Percentiles rank a stretch among this genome's conserved stretches.
Evolutionary conservation across 345 rosid genomes (phyloP).

Genomic region (Pugionium cornutum): DNA sequence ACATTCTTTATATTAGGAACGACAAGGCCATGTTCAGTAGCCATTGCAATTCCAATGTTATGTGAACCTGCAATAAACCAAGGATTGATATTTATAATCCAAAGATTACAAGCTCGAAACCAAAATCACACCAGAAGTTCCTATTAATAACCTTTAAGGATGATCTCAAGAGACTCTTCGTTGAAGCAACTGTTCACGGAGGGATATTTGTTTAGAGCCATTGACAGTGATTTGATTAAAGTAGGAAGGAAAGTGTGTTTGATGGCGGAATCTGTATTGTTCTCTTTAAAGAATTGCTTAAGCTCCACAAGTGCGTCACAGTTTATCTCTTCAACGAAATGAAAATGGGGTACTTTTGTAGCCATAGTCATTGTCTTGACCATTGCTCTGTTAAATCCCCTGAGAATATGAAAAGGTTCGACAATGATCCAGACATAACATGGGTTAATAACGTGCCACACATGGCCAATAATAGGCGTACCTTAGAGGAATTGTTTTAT

Average conservation of each 20-base stretch:
- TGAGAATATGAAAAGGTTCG: slow-evolving; percentile 33
- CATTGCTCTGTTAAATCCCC: slow-evolving; percentile 90
- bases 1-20: slow-evolving; percentile 95
- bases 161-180: slow-evolving; percentile 68
- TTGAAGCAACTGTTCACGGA: slow-evolving; percentile 84
- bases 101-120: not conserved
- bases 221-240: slow-evolving; percentile 79
- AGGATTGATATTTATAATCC: not conserved
- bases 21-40: slow-evolving; percentile 80
- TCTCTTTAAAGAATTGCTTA: slow-evolving; percentile 64
- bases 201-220: slow-evolving; percentile 80
- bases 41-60: slow-evolving; percentile 96
- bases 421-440: not conserved
- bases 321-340: slow-evolving; percentile 88
- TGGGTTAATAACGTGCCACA: not conserved
- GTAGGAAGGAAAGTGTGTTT: slow-evolving; percentile 88
- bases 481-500: slow-evolving; percentile 72
- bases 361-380: slow-evolving; percentile 95
- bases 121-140: not conserved
- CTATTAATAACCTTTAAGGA: slow-evolving; percentile 60
- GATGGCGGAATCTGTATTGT: slow-evolving; percentile 60
- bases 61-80: slow-evolving; percentile 63
- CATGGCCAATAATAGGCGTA: slow-evolving; percentile 22
- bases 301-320: slow-evolving; percentile 81
- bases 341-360: slow-evolving; percentile 88